phyloP scores from a whole-genome alignment of 495 filamentous ascomycete genomes.

The Annulohypoxylon maeteangense region DNA sequence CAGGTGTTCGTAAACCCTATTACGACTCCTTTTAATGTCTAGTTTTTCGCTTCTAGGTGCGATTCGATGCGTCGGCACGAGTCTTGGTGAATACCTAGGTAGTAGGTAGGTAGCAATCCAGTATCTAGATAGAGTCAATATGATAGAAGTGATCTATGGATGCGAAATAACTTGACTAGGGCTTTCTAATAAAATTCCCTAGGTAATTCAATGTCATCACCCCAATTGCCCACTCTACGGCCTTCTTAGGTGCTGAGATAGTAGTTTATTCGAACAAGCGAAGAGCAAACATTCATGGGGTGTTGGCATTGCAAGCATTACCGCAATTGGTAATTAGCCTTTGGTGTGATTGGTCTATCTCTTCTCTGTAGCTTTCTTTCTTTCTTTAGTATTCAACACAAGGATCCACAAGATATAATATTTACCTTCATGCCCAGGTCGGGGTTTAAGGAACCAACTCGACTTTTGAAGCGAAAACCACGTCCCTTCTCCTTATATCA shows the following conservation, averaged over 20 bases:
- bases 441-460: too few species aligned
- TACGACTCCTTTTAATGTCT: conserved; percentile 1
- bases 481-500: too few species aligned
- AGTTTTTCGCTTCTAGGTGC: background rate
- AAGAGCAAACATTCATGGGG: too few species aligned
- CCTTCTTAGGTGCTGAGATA: too few species aligned
- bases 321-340: background rate
- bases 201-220: too few species aligned
- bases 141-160: background rate
- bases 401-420: too few species aligned
- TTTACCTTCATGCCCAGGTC: too few species aligned
- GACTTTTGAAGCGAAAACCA: too few species aligned
- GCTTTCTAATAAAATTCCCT: too few species aligned
- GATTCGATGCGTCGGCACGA: background rate
- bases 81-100: background rate
- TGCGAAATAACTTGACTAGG: background rate
- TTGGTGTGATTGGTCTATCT: background rate
- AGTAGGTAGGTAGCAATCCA: too few species aligned
- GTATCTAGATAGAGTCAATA: background rate
- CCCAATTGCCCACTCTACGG: too few species aligned
- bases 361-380: background rate
- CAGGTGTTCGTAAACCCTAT: background rate
- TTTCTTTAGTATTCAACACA: background rate
- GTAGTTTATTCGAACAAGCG: too few species aligned
- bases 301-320: background rate